Evolutionary conservation across 371 early-diverging fungal genomes (phyloP).

Genomic region (Choanephora cucurbitarum): DNA sequence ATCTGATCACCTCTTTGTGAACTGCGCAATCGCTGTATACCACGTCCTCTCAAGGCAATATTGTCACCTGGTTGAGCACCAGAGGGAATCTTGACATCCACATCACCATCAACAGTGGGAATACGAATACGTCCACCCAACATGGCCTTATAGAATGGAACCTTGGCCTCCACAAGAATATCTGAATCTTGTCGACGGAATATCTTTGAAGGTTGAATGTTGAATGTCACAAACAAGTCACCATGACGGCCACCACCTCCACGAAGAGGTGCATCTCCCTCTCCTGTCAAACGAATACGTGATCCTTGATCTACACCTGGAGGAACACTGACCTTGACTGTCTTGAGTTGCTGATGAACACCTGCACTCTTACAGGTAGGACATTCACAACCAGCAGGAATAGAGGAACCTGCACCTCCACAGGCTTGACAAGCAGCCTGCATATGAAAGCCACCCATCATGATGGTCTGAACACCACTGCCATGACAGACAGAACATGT

Average conservation of each 20-base stretch:
- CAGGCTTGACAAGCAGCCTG: constrained; percentile 80
- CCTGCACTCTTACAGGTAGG: constrained; percentile 80
- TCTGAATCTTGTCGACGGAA: constrained; percentile 84
- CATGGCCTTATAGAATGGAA: constrained; percentile 85
- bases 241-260: constrained; percentile 75
- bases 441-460: constrained; percentile 85
- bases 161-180: constrained; percentile 66
- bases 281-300: constrained; percentile 71
- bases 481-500: constrained; percentile 81
- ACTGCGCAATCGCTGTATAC: constrained; percentile 62
- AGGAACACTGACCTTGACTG: constrained; percentile 80
- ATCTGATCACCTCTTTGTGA: constrained; percentile 81
- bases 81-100: constrained; percentile 80
- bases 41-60: constrained; percentile 73
- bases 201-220: constrained; percentile 56
- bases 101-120: constrained; percentile 91
- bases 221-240: constrained; percentile 70
- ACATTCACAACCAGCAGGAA: constrained; percentile 74
- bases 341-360: constrained; percentile 67
- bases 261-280: constrained; percentile 83
- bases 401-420: constrained; percentile 76
- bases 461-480: constrained; percentile 78
- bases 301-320: constrained; percentile 63
- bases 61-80: constrained; percentile 89
- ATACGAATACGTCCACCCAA: constrained; percentile 84